phyloP scores from a whole-genome alignment of 2,329 filamentous ascomycete genomes.

The Graphilbum fragrans region DNA sequence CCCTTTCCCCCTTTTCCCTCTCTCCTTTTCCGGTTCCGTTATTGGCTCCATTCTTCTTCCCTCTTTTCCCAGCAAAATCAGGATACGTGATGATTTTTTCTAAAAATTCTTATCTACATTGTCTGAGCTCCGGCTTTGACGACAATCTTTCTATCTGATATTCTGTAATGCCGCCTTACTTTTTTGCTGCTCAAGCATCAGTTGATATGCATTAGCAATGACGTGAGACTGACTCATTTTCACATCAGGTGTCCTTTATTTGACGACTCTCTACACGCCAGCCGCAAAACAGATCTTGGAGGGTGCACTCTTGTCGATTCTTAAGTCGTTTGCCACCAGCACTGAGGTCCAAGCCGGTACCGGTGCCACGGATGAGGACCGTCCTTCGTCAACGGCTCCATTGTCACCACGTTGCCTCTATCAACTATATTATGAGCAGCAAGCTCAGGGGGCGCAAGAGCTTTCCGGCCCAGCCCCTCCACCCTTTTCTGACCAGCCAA shows the following conservation, averaged over 20 bases:
- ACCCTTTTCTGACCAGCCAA: slow-evolving; percentile 1
- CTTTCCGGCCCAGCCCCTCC: neutral
- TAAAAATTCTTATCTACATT: slow-evolving; percentile 99
- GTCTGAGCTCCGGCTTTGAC: slow-evolving; percentile 79
- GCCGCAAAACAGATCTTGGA: slow-evolving; percentile 26
- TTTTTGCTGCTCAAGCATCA: slow-evolving; percentile 5
- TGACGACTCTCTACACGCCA: slow-evolving; percentile 24
- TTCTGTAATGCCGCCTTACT: slow-evolving; percentile 13
- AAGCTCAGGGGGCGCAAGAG: slow-evolving; percentile 14
- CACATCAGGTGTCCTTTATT: slow-evolving; percentile 23
- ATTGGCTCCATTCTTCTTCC: neutral
- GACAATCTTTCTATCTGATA: slow-evolving; percentile 38
- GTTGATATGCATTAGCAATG: neutral
- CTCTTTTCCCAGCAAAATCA: neutral
- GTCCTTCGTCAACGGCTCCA: neutral
- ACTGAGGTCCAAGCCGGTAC: slow-evolving; percentile 18
- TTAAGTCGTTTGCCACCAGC: slow-evolving; percentile 12
- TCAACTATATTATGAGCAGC: slow-evolving; percentile 44
- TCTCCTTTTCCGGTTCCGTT: slow-evolving; percentile 25
- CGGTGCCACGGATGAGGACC: neutral
- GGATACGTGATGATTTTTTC: slow-evolving; percentile 77
- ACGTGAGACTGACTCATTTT: neutral
- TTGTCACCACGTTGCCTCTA: slow-evolving; percentile 27
- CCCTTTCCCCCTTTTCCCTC: slow-evolving; percentile 5
- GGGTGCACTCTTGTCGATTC: slow-evolving; percentile 26